A percentile compares a stretch with the other conserved stretches of the same genome.
Conservation (phyloP, 2,329 filamentous ascomycete species). For the Colletotrichum higginsianum region DNA sequence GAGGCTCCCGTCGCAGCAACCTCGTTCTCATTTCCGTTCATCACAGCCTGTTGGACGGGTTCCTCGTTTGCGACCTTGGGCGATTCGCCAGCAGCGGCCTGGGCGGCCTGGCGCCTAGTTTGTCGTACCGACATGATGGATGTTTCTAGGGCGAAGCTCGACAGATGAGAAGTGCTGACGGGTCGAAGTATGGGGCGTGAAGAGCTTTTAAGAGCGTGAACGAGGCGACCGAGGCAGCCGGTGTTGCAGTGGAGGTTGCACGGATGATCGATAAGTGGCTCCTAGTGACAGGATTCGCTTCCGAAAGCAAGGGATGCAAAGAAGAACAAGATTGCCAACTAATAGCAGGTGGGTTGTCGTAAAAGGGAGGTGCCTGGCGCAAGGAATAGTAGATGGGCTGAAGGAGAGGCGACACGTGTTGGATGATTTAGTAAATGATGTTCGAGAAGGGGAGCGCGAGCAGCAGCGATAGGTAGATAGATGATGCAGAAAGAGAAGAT, state of each 20-base stretch:
- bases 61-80: constrained; percentile 22
- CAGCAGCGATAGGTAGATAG: constrained; percentile 8
- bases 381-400: constrained; percentile 1
- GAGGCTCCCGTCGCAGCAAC: constrained; percentile 53
- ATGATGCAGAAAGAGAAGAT: constrained; percentile 22
- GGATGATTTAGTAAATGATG: constrained; percentile 10
- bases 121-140: constrained; percentile 56
- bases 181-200: constrained; percentile 27
- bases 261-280: constrained; percentile 40
- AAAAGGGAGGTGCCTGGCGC: not conserved
- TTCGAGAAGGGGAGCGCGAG: constrained; percentile 16
- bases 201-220: constrained; percentile 34
- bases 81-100: constrained; percentile 46
- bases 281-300: constrained; percentile 25
- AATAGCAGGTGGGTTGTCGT: not conserved
- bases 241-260: constrained; percentile 42
- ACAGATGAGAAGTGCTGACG: constrained; percentile 13
- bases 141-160: constrained; percentile 1
- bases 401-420: constrained; percentile 15
- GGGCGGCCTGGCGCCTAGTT: constrained; percentile 56
- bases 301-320: constrained; percentile 17
- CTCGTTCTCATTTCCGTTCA: constrained; percentile 64
- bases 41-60: constrained; percentile 42
- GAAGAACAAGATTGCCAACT: constrained; percentile 11
- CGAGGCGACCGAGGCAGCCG: constrained; percentile 38